Evolutionary conservation across 140 eudicot genomes (phyloP).

Genomic region (Flaveria floridana): DNA sequence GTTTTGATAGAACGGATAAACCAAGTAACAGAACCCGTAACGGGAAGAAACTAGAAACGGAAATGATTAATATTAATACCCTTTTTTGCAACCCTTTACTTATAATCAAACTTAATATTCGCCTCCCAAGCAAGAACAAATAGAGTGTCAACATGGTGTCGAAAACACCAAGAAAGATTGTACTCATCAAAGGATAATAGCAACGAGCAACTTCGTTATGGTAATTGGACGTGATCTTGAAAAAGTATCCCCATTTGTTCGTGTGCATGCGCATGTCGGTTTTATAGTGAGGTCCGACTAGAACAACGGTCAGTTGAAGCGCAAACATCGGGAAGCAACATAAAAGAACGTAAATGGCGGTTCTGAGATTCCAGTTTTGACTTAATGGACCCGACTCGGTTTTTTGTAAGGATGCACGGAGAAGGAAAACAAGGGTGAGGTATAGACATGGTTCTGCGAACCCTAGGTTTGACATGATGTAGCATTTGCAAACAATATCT

Average conservation of each 20-base stretch:
- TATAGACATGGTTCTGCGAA: slow-evolving; percentile 89
- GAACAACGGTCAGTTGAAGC: slow-evolving; percentile 59
- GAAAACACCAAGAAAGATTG: slow-evolving; percentile 75
- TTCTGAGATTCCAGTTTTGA: slow-evolving; percentile 68
- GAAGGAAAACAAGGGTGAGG: slow-evolving; percentile 71
- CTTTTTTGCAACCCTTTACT: slow-evolving; percentile 79
- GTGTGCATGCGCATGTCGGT: slow-evolving; percentile 20
- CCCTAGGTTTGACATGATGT: slow-evolving; percentile 88
- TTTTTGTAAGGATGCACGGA: slow-evolving; percentile 79
- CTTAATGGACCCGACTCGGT: slow-evolving; percentile 62
- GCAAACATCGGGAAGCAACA: slow-evolving; percentile 63
- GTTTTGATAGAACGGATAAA: slow-evolving; percentile 62
- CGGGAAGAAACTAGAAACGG: slow-evolving; percentile 60
- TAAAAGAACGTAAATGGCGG: slow-evolving; percentile 62
- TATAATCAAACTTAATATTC: slow-evolving; percentile 63
- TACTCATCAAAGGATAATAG: slow-evolving; percentile 77
- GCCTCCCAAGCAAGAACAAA: slow-evolving; percentile 73
- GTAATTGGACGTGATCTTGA: slow-evolving; percentile 44
- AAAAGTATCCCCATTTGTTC: slow-evolving; percentile 41
- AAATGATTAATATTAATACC: slow-evolving; percentile 58
- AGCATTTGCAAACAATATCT: slow-evolving; percentile 81
- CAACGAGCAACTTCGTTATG: slow-evolving; percentile 50
- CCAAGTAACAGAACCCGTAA: slow-evolving; percentile 72
- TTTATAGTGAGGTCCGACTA: slow-evolving; percentile 54
- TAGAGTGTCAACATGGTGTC: slow-evolving; percentile 51